A percentile compares a stretch with the other conserved stretches of the same genome.
Evolutionary conservation across 2,329 filamentous ascomycete species (phyloP).

Genomic region (Clonostachys rhizophaga): DNA sequence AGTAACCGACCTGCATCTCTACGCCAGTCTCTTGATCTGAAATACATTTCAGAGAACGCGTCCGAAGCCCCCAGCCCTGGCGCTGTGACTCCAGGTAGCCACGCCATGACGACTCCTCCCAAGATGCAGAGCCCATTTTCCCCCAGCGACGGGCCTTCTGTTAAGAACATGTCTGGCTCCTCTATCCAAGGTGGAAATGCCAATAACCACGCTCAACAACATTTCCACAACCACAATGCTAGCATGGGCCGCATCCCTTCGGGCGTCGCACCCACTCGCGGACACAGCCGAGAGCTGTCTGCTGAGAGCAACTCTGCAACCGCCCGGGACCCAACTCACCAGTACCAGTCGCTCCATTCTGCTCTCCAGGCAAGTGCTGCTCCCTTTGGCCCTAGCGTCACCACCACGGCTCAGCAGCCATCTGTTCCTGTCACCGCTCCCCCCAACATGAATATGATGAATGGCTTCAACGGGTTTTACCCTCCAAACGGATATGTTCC

Average conservation of each 20-base stretch:
- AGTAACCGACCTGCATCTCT: slow-evolving; percentile 38
- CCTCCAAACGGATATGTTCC: slow-evolving; percentile 13
- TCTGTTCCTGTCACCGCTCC: neutral
- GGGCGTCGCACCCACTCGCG: slow-evolving; percentile 56
- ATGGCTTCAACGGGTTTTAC: neutral
- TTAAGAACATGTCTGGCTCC: slow-evolving; percentile 61
- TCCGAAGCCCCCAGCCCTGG: slow-evolving; percentile 27
- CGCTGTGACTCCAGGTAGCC: slow-evolving; percentile 41
- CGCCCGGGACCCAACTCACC: slow-evolving; percentile 36
- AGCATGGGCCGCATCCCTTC: slow-evolving; percentile 76
- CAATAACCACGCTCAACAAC: slow-evolving; percentile 58
- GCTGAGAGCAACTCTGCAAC: slow-evolving; percentile 34
- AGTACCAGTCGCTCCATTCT: slow-evolving; percentile 61
- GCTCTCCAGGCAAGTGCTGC: slow-evolving; percentile 75
- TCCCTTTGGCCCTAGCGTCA: slow-evolving; percentile 65
- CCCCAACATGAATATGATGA: slow-evolving; percentile 6
- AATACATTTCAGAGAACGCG: slow-evolving; percentile 41
- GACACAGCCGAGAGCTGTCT: slow-evolving; percentile 68
- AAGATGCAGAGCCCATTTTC: slow-evolving; percentile 88
- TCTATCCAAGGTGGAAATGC: slow-evolving; percentile 33
- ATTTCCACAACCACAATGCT: slow-evolving; percentile 74
- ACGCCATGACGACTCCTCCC: slow-evolving; percentile 54
- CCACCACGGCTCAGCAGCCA: slow-evolving; percentile 9
- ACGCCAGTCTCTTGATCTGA: slow-evolving; percentile 54
- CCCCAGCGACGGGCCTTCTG: slow-evolving; percentile 79